Percentiles rank a stretch among this genome's conserved stretches.
phyloP scores from a whole-genome alignment of 495 filamentous ascomycete genomes.

The Lindgomyces ingoldianus region DNA sequence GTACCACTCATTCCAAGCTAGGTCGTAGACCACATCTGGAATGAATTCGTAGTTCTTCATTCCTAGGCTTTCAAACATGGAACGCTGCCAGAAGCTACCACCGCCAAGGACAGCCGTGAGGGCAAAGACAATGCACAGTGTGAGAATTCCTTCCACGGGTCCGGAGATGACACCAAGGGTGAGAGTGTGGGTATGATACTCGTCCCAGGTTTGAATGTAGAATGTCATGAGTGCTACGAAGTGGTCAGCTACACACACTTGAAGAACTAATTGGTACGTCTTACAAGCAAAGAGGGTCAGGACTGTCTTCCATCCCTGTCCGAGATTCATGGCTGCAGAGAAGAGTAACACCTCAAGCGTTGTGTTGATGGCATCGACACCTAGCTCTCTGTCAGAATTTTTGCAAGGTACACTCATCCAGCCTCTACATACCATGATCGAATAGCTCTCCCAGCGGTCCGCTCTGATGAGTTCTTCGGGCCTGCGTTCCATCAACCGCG shows the following conservation, averaged over 20 bases:
- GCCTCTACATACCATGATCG: conserved; percentile 72
- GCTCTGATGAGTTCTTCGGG: conserved; percentile 87
- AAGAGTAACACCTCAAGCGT: conserved; percentile 92
- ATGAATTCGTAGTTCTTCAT: conserved; percentile 63
- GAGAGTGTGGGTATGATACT: conserved; percentile 95
- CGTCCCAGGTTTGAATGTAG: conserved; percentile 98
- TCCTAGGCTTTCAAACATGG: conserved; percentile 72
- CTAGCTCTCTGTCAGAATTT: conserved; percentile 43
- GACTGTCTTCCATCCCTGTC: conserved; percentile 88
- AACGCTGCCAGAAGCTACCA: conserved; percentile 87
- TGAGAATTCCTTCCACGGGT: conserved; percentile 91
- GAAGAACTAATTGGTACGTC: conserved; percentile 30
- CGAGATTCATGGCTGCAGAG: conserved; percentile 84
- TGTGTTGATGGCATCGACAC: conserved; percentile 94
- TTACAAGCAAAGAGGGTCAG: conserved; percentile 79
- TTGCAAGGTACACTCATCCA: background rate
- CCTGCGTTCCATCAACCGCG: conserved; percentile 92
- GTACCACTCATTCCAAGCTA: conserved; percentile 89
- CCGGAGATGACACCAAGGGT: conserved; percentile 91
- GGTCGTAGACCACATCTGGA: conserved; percentile 67
- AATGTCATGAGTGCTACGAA: conserved; percentile 76
- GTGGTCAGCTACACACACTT: conserved; percentile 8
- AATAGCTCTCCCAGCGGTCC: conserved; percentile 95
- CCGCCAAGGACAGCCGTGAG: conserved; percentile 82
- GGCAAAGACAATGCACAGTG: conserved; percentile 78